Percentiles rank a stretch among this genome's conserved stretches.
Evolutionary conservation across 2,329 filamentous ascomycete species (phyloP).

Genomic region (Elsinoe ampelina): DNA sequence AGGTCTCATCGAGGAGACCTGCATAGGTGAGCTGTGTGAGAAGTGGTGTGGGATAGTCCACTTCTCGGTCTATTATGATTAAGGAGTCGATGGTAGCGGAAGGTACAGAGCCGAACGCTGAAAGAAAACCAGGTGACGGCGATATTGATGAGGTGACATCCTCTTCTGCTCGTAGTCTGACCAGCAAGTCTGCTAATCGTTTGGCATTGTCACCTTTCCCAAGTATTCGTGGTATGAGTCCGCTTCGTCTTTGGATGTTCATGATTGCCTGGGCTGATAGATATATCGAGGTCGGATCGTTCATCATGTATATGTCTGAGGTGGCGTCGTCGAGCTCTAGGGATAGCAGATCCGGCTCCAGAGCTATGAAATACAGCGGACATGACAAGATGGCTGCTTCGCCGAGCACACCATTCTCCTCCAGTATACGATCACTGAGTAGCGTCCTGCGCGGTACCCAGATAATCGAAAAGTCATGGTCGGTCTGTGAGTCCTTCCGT

Average conservation of each 20-base stretch:
- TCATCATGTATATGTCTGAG: conserved; percentile 75
- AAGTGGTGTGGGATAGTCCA: conserved; percentile 84
- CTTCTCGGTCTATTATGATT: conserved; percentile 89
- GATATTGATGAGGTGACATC: conserved; percentile 42
- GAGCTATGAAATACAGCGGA: conserved; percentile 78
- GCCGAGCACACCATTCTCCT: conserved; percentile 85
- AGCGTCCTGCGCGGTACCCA: conserved; percentile 90
- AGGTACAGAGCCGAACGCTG: conserved; percentile 61
- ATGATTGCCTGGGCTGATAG: conserved; percentile 85
- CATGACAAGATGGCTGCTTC: conserved; percentile 85
- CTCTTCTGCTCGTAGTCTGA: conserved; percentile 89
- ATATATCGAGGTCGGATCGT: conserved; percentile 85
- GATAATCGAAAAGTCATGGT: conserved; percentile 94
- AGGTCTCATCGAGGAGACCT: conserved; percentile 87
- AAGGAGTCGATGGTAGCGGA: conserved; percentile 83
- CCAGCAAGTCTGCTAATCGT: conserved; percentile 73
- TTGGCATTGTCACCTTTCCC: conserved; percentile 95
- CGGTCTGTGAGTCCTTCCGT: conserved; percentile 75
- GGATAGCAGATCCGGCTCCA: conserved; percentile 86
- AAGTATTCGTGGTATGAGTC: conserved; percentile 86
- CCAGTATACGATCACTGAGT: conserved; percentile 81
- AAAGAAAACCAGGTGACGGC: conserved; percentile 36
- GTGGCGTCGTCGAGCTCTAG: conserved; percentile 84
- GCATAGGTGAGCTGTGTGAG: conserved; percentile 96
- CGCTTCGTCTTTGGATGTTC: conserved; percentile 84